Evolutionary conservation across 2,329 filamentous ascomycete species (phyloP).

Genomic region (Sarocladium brachiariae): DNA sequence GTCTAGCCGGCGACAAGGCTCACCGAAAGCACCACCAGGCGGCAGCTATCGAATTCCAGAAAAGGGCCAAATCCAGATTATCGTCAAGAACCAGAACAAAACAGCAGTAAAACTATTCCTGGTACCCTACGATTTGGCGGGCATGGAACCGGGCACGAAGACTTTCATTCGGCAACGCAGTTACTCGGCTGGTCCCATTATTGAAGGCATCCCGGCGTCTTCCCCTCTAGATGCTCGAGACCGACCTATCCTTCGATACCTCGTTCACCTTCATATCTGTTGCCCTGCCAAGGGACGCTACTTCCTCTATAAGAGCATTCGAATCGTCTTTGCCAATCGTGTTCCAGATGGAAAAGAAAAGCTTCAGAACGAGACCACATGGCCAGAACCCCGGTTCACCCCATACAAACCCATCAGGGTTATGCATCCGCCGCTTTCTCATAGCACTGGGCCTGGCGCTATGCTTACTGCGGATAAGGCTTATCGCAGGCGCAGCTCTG

Average conservation of each 20-base stretch:
- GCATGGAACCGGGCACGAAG: conserved; percentile 91
- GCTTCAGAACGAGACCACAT: conserved; percentile 80
- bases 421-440: conserved; percentile 36
- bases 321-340: conserved; percentile 93
- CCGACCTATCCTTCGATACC: conserved; percentile 74
- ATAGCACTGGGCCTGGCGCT: conserved; percentile 35
- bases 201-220: conserved; percentile 51
- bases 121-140: conserved; percentile 83
- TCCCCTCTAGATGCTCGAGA: conserved; percentile 27
- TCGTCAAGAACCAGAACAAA: conserved; percentile 98
- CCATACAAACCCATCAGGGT: conserved; percentile 66
- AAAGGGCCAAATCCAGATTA: conserved; percentile 89
- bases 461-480: conserved; percentile 54
- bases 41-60: conserved; percentile 92
- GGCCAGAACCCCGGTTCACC: conserved; percentile 80
- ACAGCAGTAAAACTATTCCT: conserved; percentile 95
- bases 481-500: conserved; percentile 50
- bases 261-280: conserved; percentile 91
- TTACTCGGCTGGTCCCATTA: conserved; percentile 80
- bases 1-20: conserved; percentile 41
- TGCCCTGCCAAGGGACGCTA: conserved; percentile 75
- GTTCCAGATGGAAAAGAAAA: conserved; percentile 94
- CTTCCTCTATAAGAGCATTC: conserved; percentile 85
- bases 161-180: conserved; percentile 93
- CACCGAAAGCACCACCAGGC: conserved; percentile 59